Conservation (phyloP, 2,329 filamentous ascomycete genomes). For the Stachybotrys chlorohalonatus region DNA sequence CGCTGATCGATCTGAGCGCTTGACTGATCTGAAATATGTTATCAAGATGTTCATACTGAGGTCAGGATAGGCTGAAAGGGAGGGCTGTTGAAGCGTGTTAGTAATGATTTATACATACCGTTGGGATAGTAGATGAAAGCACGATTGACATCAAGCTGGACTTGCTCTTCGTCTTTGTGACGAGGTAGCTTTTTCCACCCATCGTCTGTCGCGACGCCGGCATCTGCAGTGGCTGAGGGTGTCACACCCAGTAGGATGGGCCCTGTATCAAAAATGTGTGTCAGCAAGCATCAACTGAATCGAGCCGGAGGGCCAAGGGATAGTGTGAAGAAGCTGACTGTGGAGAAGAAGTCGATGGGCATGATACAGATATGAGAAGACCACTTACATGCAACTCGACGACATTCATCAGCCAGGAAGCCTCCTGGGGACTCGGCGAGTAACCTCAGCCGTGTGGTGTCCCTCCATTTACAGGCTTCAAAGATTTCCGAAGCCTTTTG, state of each 20-base stretch:
- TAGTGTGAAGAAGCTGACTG: too few relatives aligned
- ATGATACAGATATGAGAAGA: too few relatives aligned
- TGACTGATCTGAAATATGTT: conserved; percentile 47
- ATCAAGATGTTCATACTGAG: background rate
- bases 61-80: background rate
- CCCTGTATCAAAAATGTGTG: conserved; percentile 34
- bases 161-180: conserved; percentile 87
- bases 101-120: conserved; percentile 36
- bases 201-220: conserved; percentile 8
- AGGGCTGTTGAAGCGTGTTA: background rate
- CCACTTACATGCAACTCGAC: conserved; percentile 68
- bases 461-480: conserved; percentile 49
- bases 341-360: conserved; percentile 1
- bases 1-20: conserved; percentile 59
- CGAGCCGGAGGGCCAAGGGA: too few relatives aligned
- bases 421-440: conserved; percentile 59
- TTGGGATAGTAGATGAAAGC: conserved; percentile 96
- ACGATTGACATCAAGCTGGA: conserved; percentile 83
- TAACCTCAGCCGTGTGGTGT: conserved; percentile 45
- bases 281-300: background rate
- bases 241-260: conserved; percentile 44
- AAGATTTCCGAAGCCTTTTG: conserved; percentile 32
- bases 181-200: conserved; percentile 55
- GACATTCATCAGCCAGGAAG: conserved; percentile 57
- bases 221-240: conserved; percentile 6